Base-by-base conservation (phyloP, 345 rosid species). In the Syzygium aqueum region DNA sequence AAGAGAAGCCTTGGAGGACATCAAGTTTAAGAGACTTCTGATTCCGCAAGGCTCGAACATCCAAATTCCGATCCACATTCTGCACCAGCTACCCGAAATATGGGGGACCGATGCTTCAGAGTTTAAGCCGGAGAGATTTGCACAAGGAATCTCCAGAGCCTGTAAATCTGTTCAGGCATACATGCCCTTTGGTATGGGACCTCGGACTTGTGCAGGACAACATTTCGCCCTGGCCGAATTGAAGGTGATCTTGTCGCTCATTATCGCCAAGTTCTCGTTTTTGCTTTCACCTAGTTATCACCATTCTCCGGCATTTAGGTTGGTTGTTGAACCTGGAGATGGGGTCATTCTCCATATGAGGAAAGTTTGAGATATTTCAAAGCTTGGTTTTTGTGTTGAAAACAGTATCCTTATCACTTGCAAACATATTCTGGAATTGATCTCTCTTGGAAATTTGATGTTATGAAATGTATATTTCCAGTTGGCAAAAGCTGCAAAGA, bases 51-150 rank as follows among this genome's bases (percentile, higher is more conserved):
- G 90, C 12, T 78, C 86, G n/a, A 84, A 57, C 77, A 78, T 93
- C 73, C 87, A 80, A 49, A 88, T 93, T 53, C 94, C 93, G 0
- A 49, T 91, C 5, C 28, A 89, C 6, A 37, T 85, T 27, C 67
- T 92, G 30, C 94, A 93, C 14, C 89, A 87, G 57, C 49, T 89
- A 59, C 88, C 87, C n/a, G 85, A 88, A 21, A 78, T 88, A 43
- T 93, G 96, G 93, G 95, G 95, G 21, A 65, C 87, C 2, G 90
- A 91, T 63, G 92, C 89, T 2, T 83, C 86, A 30, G 86, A 91
- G 50, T 92, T 93, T 65, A 90, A 92, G 84, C 96, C 95, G 5
- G 86, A 54, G 50, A 86, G 93, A 88, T 94, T 93, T 65, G 85
- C 87, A 2, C 56, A 90, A 53, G 95, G 95, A n/a, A 37, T 91